Conservation (phyloP, 2,329 filamentous ascomycete species). For the Samsoniella hepiali region DNA sequence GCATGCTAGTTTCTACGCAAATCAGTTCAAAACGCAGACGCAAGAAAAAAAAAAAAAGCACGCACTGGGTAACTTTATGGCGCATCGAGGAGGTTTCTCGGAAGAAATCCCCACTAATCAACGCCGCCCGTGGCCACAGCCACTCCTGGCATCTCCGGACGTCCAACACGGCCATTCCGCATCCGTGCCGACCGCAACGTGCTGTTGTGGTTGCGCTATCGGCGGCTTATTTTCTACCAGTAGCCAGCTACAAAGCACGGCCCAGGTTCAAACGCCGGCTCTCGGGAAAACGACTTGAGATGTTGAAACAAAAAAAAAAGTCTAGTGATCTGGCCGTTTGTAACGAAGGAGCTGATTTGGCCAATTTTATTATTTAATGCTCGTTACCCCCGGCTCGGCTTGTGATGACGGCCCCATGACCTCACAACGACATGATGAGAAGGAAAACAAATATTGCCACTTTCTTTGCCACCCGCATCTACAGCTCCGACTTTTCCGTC, state of each 20-base stretch:
- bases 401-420: no score
- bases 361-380: no score
- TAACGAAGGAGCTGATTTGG: not conserved
- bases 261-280: no score
- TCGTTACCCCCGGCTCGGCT: no score
- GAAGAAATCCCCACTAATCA: slow-evolving; percentile 6
- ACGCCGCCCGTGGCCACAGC: not conserved
- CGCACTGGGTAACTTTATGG: not conserved
- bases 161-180: slow-evolving; percentile 14
- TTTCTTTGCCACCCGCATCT: not conserved
- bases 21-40: no score
- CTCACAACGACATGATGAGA: no score
- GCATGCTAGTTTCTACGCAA: not conserved
- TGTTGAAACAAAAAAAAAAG: not conserved
- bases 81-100: no score
- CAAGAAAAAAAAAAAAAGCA: no score
- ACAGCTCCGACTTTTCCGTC: slow-evolving; percentile 35
- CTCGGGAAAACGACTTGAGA: no score
- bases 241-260: not conserved
- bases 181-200: not conserved
- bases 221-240: not conserved
- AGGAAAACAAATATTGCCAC: not conserved
- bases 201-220: not conserved
- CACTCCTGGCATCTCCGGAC: slow-evolving; percentile 14
- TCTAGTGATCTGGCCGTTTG: not conserved